Evolutionary conservation across 805 yeast species (phyloP), one percentile per base, ranked within the genome.

Genomic region (Cyberlindnera galapagoensis): DNA sequence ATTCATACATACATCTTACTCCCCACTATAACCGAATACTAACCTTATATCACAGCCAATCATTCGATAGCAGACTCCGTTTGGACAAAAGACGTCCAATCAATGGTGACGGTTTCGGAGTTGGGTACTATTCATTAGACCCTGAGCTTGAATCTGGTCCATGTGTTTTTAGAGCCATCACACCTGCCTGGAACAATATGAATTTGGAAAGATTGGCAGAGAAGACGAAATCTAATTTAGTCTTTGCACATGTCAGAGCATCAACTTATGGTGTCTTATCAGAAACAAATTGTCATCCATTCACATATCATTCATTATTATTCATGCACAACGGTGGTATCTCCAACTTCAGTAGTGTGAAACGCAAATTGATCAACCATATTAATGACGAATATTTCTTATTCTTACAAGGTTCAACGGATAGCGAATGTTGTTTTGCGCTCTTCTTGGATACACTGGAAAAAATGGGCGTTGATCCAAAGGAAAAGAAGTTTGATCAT

Each of bases 261-360:
- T 83, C 95, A 0, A 92, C 98, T 0, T 85, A 94, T 42, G 98
- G 98, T 28, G 94, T 84, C 1, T 60, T 92, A 18, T 72, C 94
- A 9, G 98, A 92, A 54, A 90, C 97, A 0, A 92, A 92, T 57
- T 92, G 98, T 59, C 98, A 92, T 56, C 98, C 98, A 0, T 92
- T 92, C 59, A 76, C 82, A 4, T 87, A 75, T 54, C 90, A 88
- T 40, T 76, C 76, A 31, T 62, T 90, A 29, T 82, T 90, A 81
- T 92, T 92, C 55, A 92, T 92, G 98, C 98, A 92, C 59, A 92
- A 92, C 59, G 98, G 98, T 19, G 92, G 85, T 0, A 74, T 92
- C 16, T 67, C 88, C 9, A 74, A 75, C 38, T 92, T 90, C 55
- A 56, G 65, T 33, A 60, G 62, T 43, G 82, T 92, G 46, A 92